Percentiles rank a stretch among this genome's conserved stretches.
Conservation (phyloP, 139 green algal genomes). For the Tetraselmis chui region DNA sequence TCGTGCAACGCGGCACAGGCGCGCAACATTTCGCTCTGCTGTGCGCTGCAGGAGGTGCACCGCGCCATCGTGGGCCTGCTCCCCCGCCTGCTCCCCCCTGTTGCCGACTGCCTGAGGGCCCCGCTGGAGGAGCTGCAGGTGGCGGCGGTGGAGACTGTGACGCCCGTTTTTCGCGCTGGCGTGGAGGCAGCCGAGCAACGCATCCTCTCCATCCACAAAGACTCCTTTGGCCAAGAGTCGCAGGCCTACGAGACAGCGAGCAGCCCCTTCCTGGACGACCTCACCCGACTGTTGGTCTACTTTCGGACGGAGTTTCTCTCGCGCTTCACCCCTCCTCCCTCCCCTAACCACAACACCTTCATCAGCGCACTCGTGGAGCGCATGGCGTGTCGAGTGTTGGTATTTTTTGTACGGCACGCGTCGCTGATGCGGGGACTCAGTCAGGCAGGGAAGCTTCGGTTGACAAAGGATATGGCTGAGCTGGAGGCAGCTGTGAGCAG, state of each 20-base stretch:
- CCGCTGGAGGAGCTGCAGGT: constrained; percentile 39
- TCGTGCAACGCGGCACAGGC: constrained; percentile 50
- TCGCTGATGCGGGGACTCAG: constrained; percentile 69
- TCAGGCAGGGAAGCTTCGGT: constrained; percentile 53
- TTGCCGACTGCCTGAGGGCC: constrained; percentile 37
- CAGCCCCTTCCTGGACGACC: constrained; percentile 61
- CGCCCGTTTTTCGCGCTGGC: constrained; percentile 66
- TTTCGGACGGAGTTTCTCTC: constrained; percentile 56
- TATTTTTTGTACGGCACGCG: constrained; percentile 86
- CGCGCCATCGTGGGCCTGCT: constrained; percentile 41
- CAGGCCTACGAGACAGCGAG: constrained; percentile 30
- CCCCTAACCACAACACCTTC: constrained; percentile 39
- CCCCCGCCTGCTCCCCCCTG: constrained; percentile 37
- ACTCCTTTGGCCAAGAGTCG: constrained; percentile 24
- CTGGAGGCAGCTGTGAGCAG: constrained; percentile 68
- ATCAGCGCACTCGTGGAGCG: constrained; percentile 53
- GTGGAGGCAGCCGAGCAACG: constrained; percentile 42
- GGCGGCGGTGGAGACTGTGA: constrained; percentile 41
- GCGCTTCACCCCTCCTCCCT: constrained; percentile 44
- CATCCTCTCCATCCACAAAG: constrained; percentile 48
- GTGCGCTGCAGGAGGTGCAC: constrained; percentile 75
- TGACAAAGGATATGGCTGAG: constrained; percentile 84
- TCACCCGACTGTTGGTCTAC: constrained; percentile 44
- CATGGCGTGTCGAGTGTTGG: constrained; percentile 69
- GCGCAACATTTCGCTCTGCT: constrained; percentile 77